A percentile compares a stretch with the other conserved stretches of the same genome.
These are phyloP conservation scores for Acanthamoeba royreba DNA, from an alignment of 208 protist genomes.

Conservation along the genomic window DNA sequence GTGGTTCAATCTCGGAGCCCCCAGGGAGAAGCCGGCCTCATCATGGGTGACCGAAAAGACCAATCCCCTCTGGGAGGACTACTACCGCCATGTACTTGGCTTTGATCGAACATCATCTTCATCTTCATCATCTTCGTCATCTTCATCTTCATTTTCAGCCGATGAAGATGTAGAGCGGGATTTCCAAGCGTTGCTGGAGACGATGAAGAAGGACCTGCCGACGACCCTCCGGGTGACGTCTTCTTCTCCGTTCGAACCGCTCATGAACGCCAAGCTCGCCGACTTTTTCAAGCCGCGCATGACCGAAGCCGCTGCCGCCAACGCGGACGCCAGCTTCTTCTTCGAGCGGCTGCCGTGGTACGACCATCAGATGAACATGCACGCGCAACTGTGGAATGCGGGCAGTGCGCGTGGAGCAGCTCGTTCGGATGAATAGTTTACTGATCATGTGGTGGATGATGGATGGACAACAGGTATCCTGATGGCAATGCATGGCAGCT, in stretches of 20 bases:
- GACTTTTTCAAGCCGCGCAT: background rate
- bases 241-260: background rate
- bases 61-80: background rate
- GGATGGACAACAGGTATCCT: too few species aligned
- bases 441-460: too few species aligned
- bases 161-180: background rate
- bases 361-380: too few species aligned
- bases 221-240: background rate
- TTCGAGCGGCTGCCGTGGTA: background rate
- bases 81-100: background rate
- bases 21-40: too few species aligned
- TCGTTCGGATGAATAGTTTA: too few species aligned
- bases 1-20: background rate
- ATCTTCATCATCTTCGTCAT: too few species aligned
- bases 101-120: too few species aligned
- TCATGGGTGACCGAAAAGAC: background rate
- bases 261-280: background rate
- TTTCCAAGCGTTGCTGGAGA: background rate
- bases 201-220: background rate
- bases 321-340: background rate
- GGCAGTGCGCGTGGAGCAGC: too few species aligned
- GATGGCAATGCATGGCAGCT: background rate
- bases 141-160: too few species aligned
- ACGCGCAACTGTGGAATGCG: too few species aligned
- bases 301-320: background rate